A percentile compares a stretch with the other conserved stretches of the same genome.
These are phyloP conservation scores for Tuber indicum DNA, from an alignment of 495 filamentous ascomycete species.

Conservation along the genomic window DNA sequence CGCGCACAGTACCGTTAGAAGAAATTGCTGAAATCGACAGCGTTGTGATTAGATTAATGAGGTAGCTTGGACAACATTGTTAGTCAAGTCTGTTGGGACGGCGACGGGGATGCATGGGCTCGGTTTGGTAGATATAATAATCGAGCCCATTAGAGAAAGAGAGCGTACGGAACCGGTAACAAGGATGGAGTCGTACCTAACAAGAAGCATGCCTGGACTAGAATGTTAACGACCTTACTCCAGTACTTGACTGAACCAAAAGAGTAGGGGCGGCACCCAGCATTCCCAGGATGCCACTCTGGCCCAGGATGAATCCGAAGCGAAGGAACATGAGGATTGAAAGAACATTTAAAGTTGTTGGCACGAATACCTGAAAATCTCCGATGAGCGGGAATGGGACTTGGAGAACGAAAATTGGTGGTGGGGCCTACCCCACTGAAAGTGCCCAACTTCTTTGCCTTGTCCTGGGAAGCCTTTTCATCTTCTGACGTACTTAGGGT, in stretches of 20 bases:
- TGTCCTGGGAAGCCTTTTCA: slow-evolving; percentile 25
- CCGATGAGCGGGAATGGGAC: not conserved
- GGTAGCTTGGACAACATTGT: slow-evolving; percentile 45
- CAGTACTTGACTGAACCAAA: not conserved
- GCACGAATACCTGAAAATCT: slow-evolving; percentile 61
- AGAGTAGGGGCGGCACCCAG: slow-evolving; percentile 51
- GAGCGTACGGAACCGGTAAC: not conserved
- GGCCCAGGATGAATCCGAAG: slow-evolving; percentile 49
- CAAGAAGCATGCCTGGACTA: slow-evolving; percentile 58
- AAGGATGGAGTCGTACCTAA: slow-evolving; percentile 45
- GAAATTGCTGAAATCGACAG: slow-evolving; percentile 84
- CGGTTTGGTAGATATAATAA: not conserved
- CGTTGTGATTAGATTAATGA: slow-evolving; percentile 74
- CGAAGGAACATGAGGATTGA: slow-evolving; percentile 79
- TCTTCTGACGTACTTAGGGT: slow-evolving; percentile 11
- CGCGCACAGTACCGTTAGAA: slow-evolving; percentile 81
- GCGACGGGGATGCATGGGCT: not conserved
- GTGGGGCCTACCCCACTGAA: slow-evolving; percentile 35
- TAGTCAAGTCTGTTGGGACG: not conserved
- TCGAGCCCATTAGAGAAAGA: not conserved
- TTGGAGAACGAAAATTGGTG: not conserved
- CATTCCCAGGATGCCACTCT: slow-evolving; percentile 72
- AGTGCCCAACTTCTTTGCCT: slow-evolving; percentile 39
- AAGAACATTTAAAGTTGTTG: slow-evolving; percentile 79
- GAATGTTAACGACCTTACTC: slow-evolving; percentile 24